phyloP scores from a whole-genome alignment of 73 alveolate species.

The Breviolum minutum region DNA sequence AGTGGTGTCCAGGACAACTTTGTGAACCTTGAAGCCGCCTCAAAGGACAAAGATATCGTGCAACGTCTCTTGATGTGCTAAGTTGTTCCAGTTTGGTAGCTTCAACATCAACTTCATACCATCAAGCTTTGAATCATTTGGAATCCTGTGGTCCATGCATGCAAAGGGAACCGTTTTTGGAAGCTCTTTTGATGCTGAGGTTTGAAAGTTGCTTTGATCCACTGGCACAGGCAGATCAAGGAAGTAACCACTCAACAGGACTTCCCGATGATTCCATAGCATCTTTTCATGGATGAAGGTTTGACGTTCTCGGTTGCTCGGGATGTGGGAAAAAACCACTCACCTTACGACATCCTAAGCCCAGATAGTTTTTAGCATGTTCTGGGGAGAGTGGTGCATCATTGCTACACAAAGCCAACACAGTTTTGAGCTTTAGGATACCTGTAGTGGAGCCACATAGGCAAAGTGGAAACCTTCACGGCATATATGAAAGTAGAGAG shows the following conservation, averaged over 20 bases:
- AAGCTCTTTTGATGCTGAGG: background rate
- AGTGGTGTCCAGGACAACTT: constrained; percentile 97
- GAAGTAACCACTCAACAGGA: constrained; percentile 99
- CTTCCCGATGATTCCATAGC: background rate
- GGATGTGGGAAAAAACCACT: no score
- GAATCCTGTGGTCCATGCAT: background rate
- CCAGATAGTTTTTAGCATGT: no score
- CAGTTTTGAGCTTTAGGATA: background rate
- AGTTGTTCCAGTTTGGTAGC: no score
- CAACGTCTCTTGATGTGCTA: constrained; percentile 97
- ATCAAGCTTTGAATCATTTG: background rate
- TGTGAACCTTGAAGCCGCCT: constrained; percentile 98
- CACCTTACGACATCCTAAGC: no score
- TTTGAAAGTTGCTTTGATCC: constrained; percentile 97
- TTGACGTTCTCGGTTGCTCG: background rate
- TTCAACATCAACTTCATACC: background rate
- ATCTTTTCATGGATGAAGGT: background rate
- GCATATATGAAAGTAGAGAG: background rate
- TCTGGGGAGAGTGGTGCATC: background rate
- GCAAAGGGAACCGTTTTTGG: background rate
- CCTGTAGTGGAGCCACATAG: background rate
- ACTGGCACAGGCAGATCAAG: constrained; percentile 99
- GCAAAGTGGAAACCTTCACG: background rate
- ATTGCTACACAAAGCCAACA: background rate
- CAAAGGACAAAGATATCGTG: constrained; percentile 99